Base-by-base conservation (phyloP, 2,329 filamentous ascomycete genomes). In the Parascedosporium putredinis region DNA sequence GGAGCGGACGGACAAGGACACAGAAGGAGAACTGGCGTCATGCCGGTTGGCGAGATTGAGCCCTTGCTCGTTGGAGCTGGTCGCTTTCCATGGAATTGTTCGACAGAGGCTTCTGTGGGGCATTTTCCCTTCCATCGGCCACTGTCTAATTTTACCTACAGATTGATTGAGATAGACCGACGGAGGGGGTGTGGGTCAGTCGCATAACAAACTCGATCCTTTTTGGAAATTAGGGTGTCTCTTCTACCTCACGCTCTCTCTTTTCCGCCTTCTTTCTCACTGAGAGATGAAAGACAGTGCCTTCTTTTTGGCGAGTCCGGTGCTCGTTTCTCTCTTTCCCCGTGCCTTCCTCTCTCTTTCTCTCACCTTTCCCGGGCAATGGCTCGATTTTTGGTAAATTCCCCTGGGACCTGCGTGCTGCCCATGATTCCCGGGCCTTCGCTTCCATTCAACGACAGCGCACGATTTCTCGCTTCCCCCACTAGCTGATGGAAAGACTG, bases 201-300 rank as follows among this genome's bases (percentile, higher is more conserved):
- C 60, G 69, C 70, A 73, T 73, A 58, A 73, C 63, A 64, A 67
- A 55, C 58, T 58, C 58, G 56, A 59, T 64, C 60, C 53, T 47
- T 64, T 70, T 68, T 64, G 70, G 69, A 72, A 71, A 70, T 70
- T 68, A 60, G 60, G 62, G 56, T 62, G 63, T 60, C 58, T 50
- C 52, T 61, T 56, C 64, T 65, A 63, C 56, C 59, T 63, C 60
- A 60, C 55, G 53, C 57, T 14, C 36, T 22, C 16, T 18, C 25
- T 14, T 18, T n/a, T 23, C 25, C 23, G 22, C 22, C 24, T 22
- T 24, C 31, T 24, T 14, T 3, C 33, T 9, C 18, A 14, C n/a
- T 3, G 20, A 16, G 33, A 8, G 20, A 14, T 18, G 12, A 16
- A 16, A 16, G 3, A 16, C 14, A 18, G 20, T 36, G n/a, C 33